Base-by-base conservation (phyloP, 192 early-diverging fungal species). In the Funneliformis geosporum region DNA sequence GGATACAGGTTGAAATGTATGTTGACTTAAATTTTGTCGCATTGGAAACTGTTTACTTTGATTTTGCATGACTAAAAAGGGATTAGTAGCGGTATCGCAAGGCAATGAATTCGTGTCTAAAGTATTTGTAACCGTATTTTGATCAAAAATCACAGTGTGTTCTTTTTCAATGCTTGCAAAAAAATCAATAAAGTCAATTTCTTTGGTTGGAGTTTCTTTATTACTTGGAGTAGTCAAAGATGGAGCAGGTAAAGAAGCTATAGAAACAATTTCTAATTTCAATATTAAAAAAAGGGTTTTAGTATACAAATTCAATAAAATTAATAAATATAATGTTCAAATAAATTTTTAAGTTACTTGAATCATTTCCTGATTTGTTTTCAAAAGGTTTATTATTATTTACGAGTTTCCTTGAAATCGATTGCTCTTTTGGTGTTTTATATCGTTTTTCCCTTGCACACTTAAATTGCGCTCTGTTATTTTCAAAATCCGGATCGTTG, bases 401-500 rank as follows among this genome's bases (percentile, higher is more conserved):
- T n/a, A n/a, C n/a, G n/a, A n/a, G n/a, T 27, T 14, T 46, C 10
- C 12, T 23, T 9, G 61, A 27, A 27, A 28, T 44, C 47, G 43
- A 6, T 72, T 21, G 11, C 16, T 6, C 9, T 72, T 72, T 27
- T 47, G 23, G n/a, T 27, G 21, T 25, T 27, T 72, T 44, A 23
- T 72, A 25, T 14, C 38, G 43, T n/a, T 72, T 16, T 72, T 72
- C 70, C 55, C 64, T 80, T 80, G 76, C 71, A n/a, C 14, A 77
- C 82, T 69, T 85, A 50, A 86, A 90, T 73, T 81, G 83, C 80
- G 44, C 55, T 74, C 90, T 85, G 39, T 87, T 88, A 7, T 84
- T 83, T 70, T 94, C 93, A 87, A 93, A 94, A 77, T 94, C 91
- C 1, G 93, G 91, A 66, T 89, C 87, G 73, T 89, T 88, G 28